Evolutionary conservation across 2,329 filamentous ascomycete genomes (phyloP).

Genomic region (Colletotrichum sp.): DNA sequence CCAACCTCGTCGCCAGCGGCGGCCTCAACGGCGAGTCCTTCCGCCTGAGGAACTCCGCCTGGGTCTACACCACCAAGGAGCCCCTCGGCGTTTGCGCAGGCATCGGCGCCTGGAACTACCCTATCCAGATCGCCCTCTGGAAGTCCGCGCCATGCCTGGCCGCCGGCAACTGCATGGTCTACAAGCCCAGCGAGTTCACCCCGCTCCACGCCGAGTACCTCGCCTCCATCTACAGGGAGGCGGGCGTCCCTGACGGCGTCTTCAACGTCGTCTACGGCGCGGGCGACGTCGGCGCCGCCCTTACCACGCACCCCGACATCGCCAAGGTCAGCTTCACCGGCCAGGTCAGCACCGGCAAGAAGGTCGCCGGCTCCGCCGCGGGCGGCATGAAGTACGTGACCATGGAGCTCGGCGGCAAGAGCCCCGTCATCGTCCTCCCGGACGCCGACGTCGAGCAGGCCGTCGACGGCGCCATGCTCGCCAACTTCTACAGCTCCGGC

Average conservation of each 20-base stretch:
- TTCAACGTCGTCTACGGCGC: conserved; percentile 88
- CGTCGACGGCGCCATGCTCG: conserved; percentile 91
- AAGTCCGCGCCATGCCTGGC: conserved; percentile 86
- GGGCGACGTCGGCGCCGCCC: conserved; percentile 76
- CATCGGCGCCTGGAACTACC: conserved; percentile 93
- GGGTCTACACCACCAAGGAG: conserved; percentile 83
- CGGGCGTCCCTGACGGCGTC: conserved; percentile 79
- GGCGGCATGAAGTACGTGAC: conserved; percentile 88
- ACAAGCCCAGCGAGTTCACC: conserved; percentile 89
- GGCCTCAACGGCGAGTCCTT: conserved; percentile 83
- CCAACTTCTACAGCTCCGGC: conserved; percentile 90
- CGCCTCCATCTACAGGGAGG: conserved; percentile 78
- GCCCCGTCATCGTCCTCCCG: conserved; percentile 78
- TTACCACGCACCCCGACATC: conserved; percentile 74
- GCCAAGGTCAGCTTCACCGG: conserved; percentile 71
- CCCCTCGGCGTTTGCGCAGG: conserved; percentile 83
- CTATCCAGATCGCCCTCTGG: conserved; percentile 89
- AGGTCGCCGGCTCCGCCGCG: conserved; percentile 78
- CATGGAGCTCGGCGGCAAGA: conserved; percentile 91
- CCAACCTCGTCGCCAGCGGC: conserved; percentile 77
- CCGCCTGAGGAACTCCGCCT: conserved; percentile 75
- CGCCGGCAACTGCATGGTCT: conserved; percentile 88
- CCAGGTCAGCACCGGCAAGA: conserved; percentile 57
- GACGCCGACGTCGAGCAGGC: conserved; percentile 80
- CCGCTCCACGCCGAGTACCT: conserved; percentile 80